Evolutionary conservation across 495 filamentous ascomycete genomes (phyloP).

Genomic region (Aspergillus sparsus): DNA sequence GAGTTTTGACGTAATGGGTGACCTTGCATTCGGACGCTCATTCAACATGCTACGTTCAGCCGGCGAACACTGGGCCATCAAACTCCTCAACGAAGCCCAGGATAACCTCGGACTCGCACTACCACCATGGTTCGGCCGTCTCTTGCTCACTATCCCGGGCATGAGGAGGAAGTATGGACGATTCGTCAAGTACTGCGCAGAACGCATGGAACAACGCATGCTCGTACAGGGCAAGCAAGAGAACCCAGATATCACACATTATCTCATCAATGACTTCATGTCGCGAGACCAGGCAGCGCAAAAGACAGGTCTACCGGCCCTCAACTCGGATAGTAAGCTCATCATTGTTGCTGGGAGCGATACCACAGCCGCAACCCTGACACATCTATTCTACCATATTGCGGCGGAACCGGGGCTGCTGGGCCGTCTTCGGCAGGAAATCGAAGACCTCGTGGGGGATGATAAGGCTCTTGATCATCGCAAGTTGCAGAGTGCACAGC

Average conservation of each 20-base stretch:
- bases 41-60: conserved; percentile 37
- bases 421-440: background rate
- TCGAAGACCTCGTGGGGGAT: conserved; percentile 17
- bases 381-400: background rate
- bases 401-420: background rate
- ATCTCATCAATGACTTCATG: conserved; percentile 9
- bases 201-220: background rate
- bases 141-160: conserved; percentile 10
- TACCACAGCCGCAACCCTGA: conserved; percentile 8
- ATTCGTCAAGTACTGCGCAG: conserved; percentile 1
- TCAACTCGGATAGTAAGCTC: conserved; percentile 5
- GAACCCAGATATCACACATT: conserved; percentile 8
- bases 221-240: background rate
- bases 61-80: conserved; percentile 30
- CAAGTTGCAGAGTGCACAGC: conserved; percentile 25
- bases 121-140: conserved; percentile 23
- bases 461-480: conserved; percentile 7
- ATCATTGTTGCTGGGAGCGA: conserved; percentile 14
- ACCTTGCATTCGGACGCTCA: conserved; percentile 37
- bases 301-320: background rate
- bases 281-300: background rate
- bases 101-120: conserved; percentile 14
- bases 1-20: conserved; percentile 45
- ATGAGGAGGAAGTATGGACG: conserved; percentile 16
- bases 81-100: conserved; percentile 22